Conservation (phyloP, 768 basidiomycete genomes). For the Boletellus ananiceps region DNA sequence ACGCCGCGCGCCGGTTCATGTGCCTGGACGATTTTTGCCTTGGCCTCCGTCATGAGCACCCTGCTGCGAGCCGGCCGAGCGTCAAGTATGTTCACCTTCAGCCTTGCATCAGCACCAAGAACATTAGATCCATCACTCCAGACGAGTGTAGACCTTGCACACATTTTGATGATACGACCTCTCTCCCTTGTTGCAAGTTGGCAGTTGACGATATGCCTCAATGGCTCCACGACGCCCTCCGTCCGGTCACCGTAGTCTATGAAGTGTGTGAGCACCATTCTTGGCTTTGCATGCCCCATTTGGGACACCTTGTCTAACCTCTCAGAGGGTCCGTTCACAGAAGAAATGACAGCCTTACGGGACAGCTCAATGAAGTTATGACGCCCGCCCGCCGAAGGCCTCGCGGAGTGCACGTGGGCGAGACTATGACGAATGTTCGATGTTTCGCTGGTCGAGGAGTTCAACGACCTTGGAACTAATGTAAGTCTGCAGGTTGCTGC, state of each 20-base stretch:
- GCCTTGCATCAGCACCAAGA: too few relatives aligned
- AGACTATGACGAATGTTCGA: constrained; percentile 15
- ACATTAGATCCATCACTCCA: not conserved
- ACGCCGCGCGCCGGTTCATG: too few relatives aligned
- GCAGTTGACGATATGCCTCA: not conserved
- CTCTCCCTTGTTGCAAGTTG: too few relatives aligned
- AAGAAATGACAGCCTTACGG: too few relatives aligned
- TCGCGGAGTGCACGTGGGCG: not conserved
- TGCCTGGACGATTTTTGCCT: too few relatives aligned
- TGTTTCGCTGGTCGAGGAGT: constrained; percentile 22
- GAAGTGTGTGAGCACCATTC: constrained; percentile 4
- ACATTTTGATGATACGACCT: not conserved
- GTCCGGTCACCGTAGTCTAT: not conserved
- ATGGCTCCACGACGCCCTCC: not conserved
- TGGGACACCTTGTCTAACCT: not conserved
- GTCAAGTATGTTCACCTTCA: too few relatives aligned
- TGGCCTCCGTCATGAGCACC: too few relatives aligned
- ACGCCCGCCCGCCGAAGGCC: not conserved
- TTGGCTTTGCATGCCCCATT: not conserved
- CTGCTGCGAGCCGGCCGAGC: too few relatives aligned
- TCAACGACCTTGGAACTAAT: constrained; percentile 32
- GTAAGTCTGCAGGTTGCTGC: constrained; percentile 28
- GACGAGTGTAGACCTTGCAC: not conserved
- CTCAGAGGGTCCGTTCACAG: not conserved
- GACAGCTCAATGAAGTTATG: not conserved